phyloP scores from a whole-genome alignment of 768 basidiomycete genomes.

The Kwoniella sp. region DNA sequence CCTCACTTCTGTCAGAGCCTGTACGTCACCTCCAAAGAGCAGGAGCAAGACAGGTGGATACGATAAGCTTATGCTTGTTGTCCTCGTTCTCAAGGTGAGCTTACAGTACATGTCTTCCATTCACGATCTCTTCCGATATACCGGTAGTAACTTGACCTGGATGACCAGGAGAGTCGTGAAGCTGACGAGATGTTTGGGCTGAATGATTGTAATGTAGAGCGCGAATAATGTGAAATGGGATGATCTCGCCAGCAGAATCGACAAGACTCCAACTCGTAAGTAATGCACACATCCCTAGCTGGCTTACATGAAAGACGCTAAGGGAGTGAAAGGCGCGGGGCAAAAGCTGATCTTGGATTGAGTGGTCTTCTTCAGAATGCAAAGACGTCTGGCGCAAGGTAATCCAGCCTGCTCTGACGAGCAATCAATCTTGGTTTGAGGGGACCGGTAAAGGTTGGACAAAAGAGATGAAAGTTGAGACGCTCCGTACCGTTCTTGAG shows the following conservation, averaged over 20 bases:
- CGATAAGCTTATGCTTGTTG: slow-evolving; percentile 16
- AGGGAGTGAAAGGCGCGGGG: no score
- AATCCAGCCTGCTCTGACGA: slow-evolving; percentile 21
- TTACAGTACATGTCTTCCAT: no score
- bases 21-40: neutral
- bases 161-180: no score
- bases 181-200: slow-evolving; percentile 14
- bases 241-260: slow-evolving; percentile 7
- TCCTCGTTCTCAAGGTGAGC: slow-evolving; percentile 24
- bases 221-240: slow-evolving; percentile 31
- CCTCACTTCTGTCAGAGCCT: neutral
- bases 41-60: slow-evolving; percentile 14
- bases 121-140: no score
- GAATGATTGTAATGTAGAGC: slow-evolving; percentile 3
- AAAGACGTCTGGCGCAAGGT: slow-evolving; percentile 43
- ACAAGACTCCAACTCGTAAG: slow-evolving; percentile 35
- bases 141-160: no score
- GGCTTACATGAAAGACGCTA: no score
- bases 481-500: slow-evolving; percentile 22
- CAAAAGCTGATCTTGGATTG: neutral
- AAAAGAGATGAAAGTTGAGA: slow-evolving; percentile 24
- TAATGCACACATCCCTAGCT: no score
- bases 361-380: slow-evolving; percentile 22
- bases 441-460: slow-evolving; percentile 21
- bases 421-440: slow-evolving; percentile 33